phyloP scores from a whole-genome alignment of 2,329 filamentous ascomycete genomes.

The Aspergillus viridinutans region DNA sequence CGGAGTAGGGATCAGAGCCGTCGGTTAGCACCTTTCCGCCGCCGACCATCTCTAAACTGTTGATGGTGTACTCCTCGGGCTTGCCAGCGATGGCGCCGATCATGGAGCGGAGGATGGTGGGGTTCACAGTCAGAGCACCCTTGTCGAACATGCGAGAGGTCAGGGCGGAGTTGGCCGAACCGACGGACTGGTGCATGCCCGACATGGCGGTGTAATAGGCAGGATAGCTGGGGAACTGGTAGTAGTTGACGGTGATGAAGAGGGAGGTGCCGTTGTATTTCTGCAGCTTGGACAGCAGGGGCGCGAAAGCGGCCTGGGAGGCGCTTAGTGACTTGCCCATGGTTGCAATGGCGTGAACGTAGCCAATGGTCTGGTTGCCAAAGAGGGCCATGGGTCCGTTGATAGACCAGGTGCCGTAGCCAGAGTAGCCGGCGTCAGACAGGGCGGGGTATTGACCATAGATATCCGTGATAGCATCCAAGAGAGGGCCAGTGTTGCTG shows the following conservation, averaged over 20 bases:
- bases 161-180: constrained; percentile 13
- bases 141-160: constrained; percentile 25
- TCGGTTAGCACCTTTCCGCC: constrained; percentile 34
- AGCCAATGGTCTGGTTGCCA: constrained; percentile 2
- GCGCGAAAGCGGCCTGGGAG: constrained; percentile 2
- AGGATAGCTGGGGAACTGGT: constrained; percentile 25
- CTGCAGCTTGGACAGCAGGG: constrained; percentile 4
- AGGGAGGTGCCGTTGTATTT: constrained; percentile 4
- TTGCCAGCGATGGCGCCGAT: constrained; percentile 7
- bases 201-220: constrained; percentile 25
- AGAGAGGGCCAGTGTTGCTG: constrained; percentile 1
- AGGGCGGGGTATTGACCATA: constrained; percentile 3
- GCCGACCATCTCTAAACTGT: constrained; percentile 15
- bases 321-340: constrained; percentile 9
- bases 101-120: constrained; percentile 1
- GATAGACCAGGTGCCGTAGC: constrained; percentile 7
- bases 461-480: neutral
- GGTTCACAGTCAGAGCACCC: constrained; percentile 2
- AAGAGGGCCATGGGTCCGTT: neutral
- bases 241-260: constrained; percentile 11
- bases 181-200: constrained; percentile 20
- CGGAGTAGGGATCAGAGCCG: constrained; percentile 33
- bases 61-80: constrained; percentile 14
- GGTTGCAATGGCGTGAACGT: constrained; percentile 12
- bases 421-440: constrained; percentile 5